phyloP scores from a whole-genome alignment of 345 rosid genomes.

The Pistacia atlantica region DNA sequence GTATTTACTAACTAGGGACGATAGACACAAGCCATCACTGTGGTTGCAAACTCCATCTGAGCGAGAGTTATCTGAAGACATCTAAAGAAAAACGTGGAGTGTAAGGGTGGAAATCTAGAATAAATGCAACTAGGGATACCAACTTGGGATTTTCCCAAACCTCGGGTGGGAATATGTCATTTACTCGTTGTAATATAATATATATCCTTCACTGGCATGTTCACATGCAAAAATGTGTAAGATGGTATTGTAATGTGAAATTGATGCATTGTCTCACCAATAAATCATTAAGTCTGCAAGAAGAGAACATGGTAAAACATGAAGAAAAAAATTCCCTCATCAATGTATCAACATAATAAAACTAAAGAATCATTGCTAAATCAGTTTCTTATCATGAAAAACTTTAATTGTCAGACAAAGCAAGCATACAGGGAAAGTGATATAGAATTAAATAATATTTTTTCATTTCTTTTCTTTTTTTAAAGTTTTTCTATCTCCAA shows the following conservation, averaged over 20 bases:
- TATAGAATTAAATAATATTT: background rate
- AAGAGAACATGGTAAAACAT: background rate
- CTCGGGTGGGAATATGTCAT: no score
- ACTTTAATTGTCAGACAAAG: background rate
- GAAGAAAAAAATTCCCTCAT: no score
- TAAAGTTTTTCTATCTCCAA: background rate
- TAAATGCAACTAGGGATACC: no score
- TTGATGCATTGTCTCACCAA: background rate
- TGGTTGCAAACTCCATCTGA: no score
- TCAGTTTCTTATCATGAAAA: background rate
- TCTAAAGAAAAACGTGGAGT: no score
- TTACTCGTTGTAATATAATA: background rate
- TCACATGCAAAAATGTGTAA: background rate
- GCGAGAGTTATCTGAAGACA: no score
- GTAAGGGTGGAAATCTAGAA: no score
- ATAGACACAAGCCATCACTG: no score
- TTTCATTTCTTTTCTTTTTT: background rate
- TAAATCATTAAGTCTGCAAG: background rate
- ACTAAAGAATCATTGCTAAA: background rate
- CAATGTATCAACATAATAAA: background rate
- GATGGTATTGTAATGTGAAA: background rate
- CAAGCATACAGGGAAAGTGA: background rate
- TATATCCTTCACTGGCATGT: background rate
- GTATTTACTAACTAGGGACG: no score
- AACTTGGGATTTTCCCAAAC: no score